A percentile compares a stretch with the other conserved stretches of the same genome.
phyloP scores from a whole-genome alignment of 192 early-diverging fungal genomes.

The Glomus cerebriforme region DNA sequence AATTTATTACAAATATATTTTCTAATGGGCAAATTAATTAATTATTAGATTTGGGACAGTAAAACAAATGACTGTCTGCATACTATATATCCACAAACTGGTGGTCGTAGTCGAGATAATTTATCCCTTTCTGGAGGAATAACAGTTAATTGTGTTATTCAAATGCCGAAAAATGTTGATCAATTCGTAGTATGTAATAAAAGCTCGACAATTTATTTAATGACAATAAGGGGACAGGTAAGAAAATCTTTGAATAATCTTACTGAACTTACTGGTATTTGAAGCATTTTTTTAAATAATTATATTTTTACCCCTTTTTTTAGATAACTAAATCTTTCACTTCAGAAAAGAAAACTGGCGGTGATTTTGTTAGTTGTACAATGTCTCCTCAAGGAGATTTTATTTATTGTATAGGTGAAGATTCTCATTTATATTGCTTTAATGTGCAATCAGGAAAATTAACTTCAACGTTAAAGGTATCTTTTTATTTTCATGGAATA shows the following conservation, averaged over 20 bases:
- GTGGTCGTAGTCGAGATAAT: constrained; percentile 45
- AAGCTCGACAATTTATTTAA: constrained; percentile 70
- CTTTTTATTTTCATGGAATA: not conserved
- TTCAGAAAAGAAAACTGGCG: constrained; percentile 48
- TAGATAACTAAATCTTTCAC: constrained; percentile 49
- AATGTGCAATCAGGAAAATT: constrained; percentile 60
- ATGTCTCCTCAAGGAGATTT: constrained; percentile 81
- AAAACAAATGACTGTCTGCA: constrained; percentile 65
- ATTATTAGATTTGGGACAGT: constrained; percentile 84
- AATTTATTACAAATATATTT: not conserved
- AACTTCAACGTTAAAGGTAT: constrained; percentile 49
- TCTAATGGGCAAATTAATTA: not conserved
- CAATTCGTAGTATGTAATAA: constrained; percentile 80
- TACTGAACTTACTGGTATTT: not conserved
- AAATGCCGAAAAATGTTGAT: constrained; percentile 63
- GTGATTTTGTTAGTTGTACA: constrained; percentile 58
- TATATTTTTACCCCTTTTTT: not conserved
- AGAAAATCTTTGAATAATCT: not conserved
- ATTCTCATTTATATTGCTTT: constrained; percentile 69
- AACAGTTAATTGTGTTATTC: constrained; percentile 62
- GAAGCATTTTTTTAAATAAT: not conserved
- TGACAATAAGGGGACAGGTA: constrained; percentile 63
- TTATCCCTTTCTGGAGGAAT: constrained; percentile 53
- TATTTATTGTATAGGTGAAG: constrained; percentile 76
- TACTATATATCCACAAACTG: constrained; percentile 58